Base-by-base conservation (phyloP, 768 basidiomycete species). In the Neoboletus subvelutipes region DNA sequence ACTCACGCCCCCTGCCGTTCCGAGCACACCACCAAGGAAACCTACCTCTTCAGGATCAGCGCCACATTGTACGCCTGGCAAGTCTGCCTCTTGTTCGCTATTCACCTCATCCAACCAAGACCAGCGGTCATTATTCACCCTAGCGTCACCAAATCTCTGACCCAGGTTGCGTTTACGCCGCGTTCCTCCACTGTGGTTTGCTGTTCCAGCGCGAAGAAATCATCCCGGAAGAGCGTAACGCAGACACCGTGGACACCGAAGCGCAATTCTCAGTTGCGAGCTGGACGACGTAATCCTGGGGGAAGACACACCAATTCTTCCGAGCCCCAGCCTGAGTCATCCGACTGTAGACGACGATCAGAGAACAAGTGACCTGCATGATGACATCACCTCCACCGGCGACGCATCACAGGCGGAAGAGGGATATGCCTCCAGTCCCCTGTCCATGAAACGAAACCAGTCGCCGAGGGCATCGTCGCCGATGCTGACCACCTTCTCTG, bases 401-500 rank as follows among this genome's bases (percentile, higher is more conserved):
- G 53, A 63, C 26, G 28, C 65, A 28, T 4, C 34, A 69, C 50
- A 67, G 69, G 50, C 75, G 5, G 73, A 61, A 40, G 55, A 50
- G 5, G 64, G 57, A 24, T 57, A 58, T 17, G 57, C 58, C 76
- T 79, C 81, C 75, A 74, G 75, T 47, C 81, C 81, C 17, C 72
- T 86, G 2, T n/a, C 58, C 64, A 87, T 89, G 86, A 86, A 83
- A 67, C 80, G 84, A 55, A 66, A 69, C 52, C 73, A 68, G 18
- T 77, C 79, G 17, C 65, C 73, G 28, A 78, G 88, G 61, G 81
- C 83, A 4, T 78, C 87, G 31, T 90, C 90, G 6, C 91, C 92
- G 2, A 92, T 92, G 0, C 88, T 87, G 33, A 93, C 92, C 0
- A 78, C 91, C 3, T 92, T 90, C 79, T 93, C 92, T 24, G 90